Evolutionary conservation across 2,329 filamentous ascomycete genomes (phyloP).

Genomic region (Claviceps citrina): DNA sequence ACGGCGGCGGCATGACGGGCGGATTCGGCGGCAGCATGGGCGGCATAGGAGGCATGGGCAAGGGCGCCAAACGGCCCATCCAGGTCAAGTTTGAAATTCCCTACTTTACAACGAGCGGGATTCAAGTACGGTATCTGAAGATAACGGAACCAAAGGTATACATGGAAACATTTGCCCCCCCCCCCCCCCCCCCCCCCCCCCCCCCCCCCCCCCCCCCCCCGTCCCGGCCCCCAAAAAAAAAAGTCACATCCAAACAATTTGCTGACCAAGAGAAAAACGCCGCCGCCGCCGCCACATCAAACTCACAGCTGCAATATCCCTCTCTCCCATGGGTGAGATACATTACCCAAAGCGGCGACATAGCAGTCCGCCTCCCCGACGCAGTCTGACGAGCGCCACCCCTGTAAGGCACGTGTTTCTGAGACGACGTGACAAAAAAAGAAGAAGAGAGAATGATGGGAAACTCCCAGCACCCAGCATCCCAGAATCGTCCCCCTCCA

Average conservation of each 20-base stretch:
- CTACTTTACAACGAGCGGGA: slow-evolving; percentile 99
- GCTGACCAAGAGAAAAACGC: too few species aligned
- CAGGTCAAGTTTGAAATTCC: slow-evolving; percentile 99
- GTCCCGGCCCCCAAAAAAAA: too few species aligned
- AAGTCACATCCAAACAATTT: too few species aligned
- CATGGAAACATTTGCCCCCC: slow-evolving; percentile 4
- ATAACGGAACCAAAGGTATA: slow-evolving; percentile 97
- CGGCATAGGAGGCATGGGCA: slow-evolving; percentile 59
- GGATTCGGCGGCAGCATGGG: slow-evolving; percentile 96
- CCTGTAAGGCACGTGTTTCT: too few species aligned
- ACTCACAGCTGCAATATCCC: slow-evolving; percentile 83
- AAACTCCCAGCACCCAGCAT: too few species aligned
- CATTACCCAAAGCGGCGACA: slow-evolving; percentile 95
- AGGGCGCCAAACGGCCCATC: slow-evolving; percentile 84
- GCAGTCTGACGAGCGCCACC: slow-evolving; percentile 37
- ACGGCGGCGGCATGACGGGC: slow-evolving; percentile 92
- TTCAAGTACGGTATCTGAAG: slow-evolving; percentile 96
- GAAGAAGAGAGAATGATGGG: neutral
- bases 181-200: neutral
- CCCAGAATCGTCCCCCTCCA: too few species aligned
- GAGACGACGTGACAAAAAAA: too few species aligned
- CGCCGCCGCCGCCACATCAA: too few species aligned
- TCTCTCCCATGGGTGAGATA: slow-evolving; percentile 96
- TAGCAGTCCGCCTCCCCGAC: slow-evolving; percentile 88
- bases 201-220: too few species aligned